These are phyloP conservation scores for Medicago arabica DNA, from an alignment of 306 rosid species.

Conservation along the genomic window DNA sequence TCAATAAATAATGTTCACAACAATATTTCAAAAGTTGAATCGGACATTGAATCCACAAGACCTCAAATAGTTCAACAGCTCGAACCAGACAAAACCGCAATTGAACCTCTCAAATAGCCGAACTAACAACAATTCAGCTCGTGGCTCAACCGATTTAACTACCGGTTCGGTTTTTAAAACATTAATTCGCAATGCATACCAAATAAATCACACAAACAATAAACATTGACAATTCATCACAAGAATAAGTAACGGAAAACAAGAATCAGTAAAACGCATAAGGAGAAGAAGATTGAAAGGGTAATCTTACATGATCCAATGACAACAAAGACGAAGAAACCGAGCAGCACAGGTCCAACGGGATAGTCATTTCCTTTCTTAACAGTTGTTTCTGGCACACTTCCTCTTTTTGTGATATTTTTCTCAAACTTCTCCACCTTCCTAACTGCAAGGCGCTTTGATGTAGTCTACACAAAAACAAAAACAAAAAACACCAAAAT, in stretches of 20 bases:
- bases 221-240: conserved; percentile 10
- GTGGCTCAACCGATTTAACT: background rate
- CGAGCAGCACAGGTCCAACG: conserved; percentile 87
- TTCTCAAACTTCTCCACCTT: conserved; percentile 91
- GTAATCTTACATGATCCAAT: conserved; percentile 86
- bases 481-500: background rate
- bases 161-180: background rate
- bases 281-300: background rate
- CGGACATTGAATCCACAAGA: background rate
- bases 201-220: conserved; percentile 11
- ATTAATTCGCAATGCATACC: background rate
- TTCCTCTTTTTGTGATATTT: conserved; percentile 88
- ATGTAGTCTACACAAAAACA: conserved; percentile 67
- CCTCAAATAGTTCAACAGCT: background rate
- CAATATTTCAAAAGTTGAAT: background rate
- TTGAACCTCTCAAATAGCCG: background rate
- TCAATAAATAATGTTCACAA: background rate
- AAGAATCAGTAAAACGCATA: background rate
- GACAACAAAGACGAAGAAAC: conserved; percentile 96
- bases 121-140: background rate
- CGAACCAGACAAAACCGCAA: background rate
- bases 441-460: conserved; percentile 90
- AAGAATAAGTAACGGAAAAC: background rate
- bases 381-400: conserved; percentile 79
- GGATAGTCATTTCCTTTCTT: conserved; percentile 94